Percentiles rank a stretch among this genome's conserved stretches.
Conservation (phyloP, 2,329 filamentous ascomycete genomes). For the Penicillium sp. region DNA sequence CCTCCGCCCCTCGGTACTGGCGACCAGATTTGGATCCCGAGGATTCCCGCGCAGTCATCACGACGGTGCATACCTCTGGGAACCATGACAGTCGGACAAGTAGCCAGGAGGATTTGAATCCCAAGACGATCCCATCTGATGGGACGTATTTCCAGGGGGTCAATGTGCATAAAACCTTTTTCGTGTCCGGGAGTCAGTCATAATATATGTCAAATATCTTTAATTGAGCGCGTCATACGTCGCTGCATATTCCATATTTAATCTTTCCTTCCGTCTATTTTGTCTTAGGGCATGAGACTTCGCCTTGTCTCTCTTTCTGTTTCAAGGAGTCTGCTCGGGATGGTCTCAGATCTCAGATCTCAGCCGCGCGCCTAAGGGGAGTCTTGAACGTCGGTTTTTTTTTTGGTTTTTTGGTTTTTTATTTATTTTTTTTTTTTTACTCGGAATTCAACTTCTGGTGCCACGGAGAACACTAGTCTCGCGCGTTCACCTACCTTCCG, state of each 20-base stretch:
- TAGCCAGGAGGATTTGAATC: slow-evolving; percentile 31
- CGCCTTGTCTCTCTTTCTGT: too few species aligned
- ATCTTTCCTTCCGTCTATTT: background rate
- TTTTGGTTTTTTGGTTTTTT: too few species aligned
- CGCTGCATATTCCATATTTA: background rate
- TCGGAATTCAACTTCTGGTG: too few species aligned
- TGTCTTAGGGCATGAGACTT: background rate
- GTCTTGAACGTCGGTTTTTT: too few species aligned
- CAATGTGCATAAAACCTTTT: slow-evolving; percentile 32
- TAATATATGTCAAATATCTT: background rate
- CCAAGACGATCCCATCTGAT: slow-evolving; percentile 13
- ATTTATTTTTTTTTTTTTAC: too few species aligned
- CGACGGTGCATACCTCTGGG: slow-evolving; percentile 23
- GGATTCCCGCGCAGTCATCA: slow-evolving; percentile 22
- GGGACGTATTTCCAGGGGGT: slow-evolving; percentile 23
- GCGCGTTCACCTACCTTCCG: too few species aligned
- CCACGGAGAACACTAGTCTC: too few species aligned
- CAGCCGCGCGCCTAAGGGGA: too few species aligned
- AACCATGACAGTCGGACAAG: slow-evolving; percentile 23
- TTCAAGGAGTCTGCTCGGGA: too few species aligned
- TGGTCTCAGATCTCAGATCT: too few species aligned
- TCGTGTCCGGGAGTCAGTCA: slow-evolving; percentile 23
- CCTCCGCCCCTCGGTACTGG: slow-evolving; percentile 25
- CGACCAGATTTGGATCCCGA: slow-evolving; percentile 26
- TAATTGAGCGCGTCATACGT: too few species aligned